Evolutionary conservation across 2,329 filamentous ascomycete species (phyloP), one percentile per base, ranked within the genome.

Genomic region (Drechslerella dactyloides): DNA sequence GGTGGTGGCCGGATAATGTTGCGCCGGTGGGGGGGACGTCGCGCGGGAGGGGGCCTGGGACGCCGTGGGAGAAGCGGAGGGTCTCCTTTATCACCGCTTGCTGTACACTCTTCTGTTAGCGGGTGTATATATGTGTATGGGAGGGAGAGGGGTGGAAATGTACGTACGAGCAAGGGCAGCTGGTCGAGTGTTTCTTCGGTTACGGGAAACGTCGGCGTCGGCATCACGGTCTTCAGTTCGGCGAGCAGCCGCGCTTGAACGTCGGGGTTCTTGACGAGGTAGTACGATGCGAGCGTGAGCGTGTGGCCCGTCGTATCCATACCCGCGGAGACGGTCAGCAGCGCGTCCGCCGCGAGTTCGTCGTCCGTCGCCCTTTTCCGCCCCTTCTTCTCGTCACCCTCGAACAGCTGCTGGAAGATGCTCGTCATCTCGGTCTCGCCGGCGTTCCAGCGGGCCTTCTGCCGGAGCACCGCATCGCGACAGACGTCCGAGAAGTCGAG

Each of bases 291-390:
- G 10, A 66, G 46, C 3, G 42, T 73, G n/a, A 73, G 42, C 3
- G 69, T 54, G 42, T 73, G 69, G 0, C 69, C 69, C 17, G 69
- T 73, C n/a, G 69, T 73, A 58, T 73, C 69, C 69, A 73, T 73
- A 19, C 69, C 69, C 13, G 69, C 69, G 2, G 69, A 56, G 1
- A 73, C 61, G 4, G 62, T 73, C 2, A 65, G 51, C 27, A 73
- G 6, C 5, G 69, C 69, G 33, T 73, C 69, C 17, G 62, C 46
- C 2, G 23, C 52, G 8, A 73, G 35, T 11, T 70, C 40, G 30
- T 56, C 44, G n/a, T 64, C 48, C 2, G 66, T 70, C 17, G 61
- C 42, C 3, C 54, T 59, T 13, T 63, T 63, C 27, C 66, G 33
- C 7, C 59, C 66, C 15, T 63, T 64, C 48, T 70, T 70, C 54